phyloP scores from a whole-genome alignment of 495 filamentous ascomycete species.

The Lasiosphaeris hirsuta region DNA sequence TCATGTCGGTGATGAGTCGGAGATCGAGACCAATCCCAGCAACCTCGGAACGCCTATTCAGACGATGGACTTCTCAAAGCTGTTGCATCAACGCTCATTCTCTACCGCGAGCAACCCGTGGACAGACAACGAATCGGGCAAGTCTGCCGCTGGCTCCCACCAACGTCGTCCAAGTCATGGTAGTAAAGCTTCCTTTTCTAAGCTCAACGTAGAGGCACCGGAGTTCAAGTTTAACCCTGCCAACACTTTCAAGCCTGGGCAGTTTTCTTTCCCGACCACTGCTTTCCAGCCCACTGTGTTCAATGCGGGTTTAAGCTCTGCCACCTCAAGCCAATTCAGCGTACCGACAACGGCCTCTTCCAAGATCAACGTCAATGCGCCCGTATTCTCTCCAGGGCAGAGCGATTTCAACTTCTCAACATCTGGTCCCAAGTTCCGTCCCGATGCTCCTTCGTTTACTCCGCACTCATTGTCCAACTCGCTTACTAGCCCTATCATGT shows the following conservation, averaged over 20 bases:
- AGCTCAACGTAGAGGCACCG: constrained; percentile 80
- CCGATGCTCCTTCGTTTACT: constrained; percentile 77
- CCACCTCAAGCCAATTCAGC: constrained; percentile 38
- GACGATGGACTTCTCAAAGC: constrained; percentile 36
- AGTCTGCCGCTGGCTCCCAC: constrained; percentile 21
- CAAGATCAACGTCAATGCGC: constrained; percentile 65
- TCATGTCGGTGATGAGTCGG: constrained; percentile 53
- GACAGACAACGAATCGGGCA: constrained; percentile 43
- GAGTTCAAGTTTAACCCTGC: constrained; percentile 81
- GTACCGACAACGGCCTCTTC: constrained; percentile 34
- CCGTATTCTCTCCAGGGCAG: constrained; percentile 65
- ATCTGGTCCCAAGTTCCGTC: constrained; percentile 67
- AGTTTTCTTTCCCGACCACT: constrained; percentile 51
- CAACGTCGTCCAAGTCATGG: constrained; percentile 46
- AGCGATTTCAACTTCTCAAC: constrained; percentile 74
- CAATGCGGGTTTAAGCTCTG: constrained; percentile 34
- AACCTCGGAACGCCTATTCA: constrained; percentile 61
- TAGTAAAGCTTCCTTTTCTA: constrained; percentile 67
- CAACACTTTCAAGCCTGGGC: constrained; percentile 57
- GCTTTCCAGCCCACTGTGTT: constrained; percentile 50
- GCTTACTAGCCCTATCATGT: constrained; percentile 33
- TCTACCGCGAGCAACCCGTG: constrained; percentile 51
- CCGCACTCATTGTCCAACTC: constrained; percentile 50
- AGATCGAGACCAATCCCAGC: constrained; percentile 75
- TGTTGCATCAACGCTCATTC: constrained; percentile 38